phyloP scores from a whole-genome alignment of 2,329 filamentous ascomycete genomes.

The Xylariomycetidae sp. region DNA sequence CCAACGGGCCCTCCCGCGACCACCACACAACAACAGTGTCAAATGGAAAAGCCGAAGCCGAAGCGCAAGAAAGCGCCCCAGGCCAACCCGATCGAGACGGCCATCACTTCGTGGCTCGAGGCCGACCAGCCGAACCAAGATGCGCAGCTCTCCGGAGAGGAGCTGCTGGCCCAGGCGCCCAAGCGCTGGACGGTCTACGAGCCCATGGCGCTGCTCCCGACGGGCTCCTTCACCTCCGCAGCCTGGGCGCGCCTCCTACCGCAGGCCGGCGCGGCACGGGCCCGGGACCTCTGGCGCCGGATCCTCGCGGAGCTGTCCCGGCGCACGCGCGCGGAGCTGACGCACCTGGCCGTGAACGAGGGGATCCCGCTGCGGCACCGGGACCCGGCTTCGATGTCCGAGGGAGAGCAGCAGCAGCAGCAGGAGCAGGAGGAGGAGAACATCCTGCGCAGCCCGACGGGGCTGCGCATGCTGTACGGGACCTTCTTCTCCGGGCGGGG shows the following conservation, averaged over 20 bases:
- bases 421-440: constrained; percentile 46
- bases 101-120: neutral
- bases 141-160: neutral
- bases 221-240: constrained; percentile 45
- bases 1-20: too few relatives aligned
- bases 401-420: constrained; percentile 1
- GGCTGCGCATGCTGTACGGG: constrained; percentile 65
- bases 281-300: constrained; percentile 37
- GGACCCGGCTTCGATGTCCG: neutral
- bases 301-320: constrained; percentile 43
- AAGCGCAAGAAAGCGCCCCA: neutral
- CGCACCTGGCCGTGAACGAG: constrained; percentile 55
- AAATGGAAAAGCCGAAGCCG: neutral
- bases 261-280: neutral
- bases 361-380: constrained; percentile 42
- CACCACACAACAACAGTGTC: too few relatives aligned
- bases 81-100: neutral
- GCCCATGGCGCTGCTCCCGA: constrained; percentile 55
- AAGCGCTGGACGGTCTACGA: constrained; percentile 56
- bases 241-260: constrained; percentile 35
- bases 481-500: constrained; percentile 71
- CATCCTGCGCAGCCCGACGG: constrained; percentile 64
- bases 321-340: constrained; percentile 34
- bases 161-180: constrained; percentile 37
- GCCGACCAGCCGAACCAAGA: too few relatives aligned